phyloP scores from a whole-genome alignment of 169 alveolate species.

The Cryptosporidium meleagridis region DNA sequence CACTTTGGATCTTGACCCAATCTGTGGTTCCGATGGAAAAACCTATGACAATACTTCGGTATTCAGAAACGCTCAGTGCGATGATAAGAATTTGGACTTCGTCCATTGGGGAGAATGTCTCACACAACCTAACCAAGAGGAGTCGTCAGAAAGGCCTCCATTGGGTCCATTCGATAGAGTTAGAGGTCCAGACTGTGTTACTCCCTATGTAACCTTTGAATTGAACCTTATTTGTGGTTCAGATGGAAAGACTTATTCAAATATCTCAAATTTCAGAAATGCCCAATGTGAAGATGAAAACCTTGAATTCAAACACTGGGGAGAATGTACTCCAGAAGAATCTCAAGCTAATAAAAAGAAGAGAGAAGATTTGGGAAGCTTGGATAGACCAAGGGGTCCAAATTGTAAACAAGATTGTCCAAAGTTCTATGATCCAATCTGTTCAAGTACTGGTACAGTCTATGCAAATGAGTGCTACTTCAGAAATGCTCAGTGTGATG shows the following conservation, averaged over 20 bases:
- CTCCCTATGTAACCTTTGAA: slow-evolving; percentile 7
- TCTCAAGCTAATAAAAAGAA: not conserved
- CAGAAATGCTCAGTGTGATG: slow-evolving; percentile 61
- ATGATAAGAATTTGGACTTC: slow-evolving; percentile 15
- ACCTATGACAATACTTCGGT: not conserved
- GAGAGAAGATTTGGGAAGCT: slow-evolving; percentile 6
- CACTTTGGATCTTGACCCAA: not conserved
- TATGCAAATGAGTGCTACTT: slow-evolving; percentile 45
- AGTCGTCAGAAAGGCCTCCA: slow-evolving; percentile 7
- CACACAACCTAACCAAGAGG: not conserved
- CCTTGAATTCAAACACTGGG: slow-evolving; percentile 48
- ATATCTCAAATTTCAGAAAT: slow-evolving; percentile 27
- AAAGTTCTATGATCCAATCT: slow-evolving; percentile 51
- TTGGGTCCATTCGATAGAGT: slow-evolving; percentile 47
- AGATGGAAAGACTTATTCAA: slow-evolving; percentile 28
- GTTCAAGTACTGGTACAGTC: slow-evolving; percentile 22
- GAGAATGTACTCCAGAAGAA: slow-evolving; percentile 1
- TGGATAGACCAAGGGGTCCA: slow-evolving; percentile 8
- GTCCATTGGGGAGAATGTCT: slow-evolving; percentile 31
- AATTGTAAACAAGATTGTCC: slow-evolving; percentile 29
- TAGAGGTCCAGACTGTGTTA: slow-evolving; percentile 57
- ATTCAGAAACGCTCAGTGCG: slow-evolving; percentile 66
- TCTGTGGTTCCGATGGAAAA: slow-evolving; percentile 56
- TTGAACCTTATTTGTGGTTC: slow-evolving; percentile 33
- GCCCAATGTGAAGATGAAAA: slow-evolving; percentile 46